Percentiles rank a stretch among this genome's conserved stretches.
phyloP scores from a whole-genome alignment of 495 filamentous ascomycete genomes.

The Penicillium paxilli region DNA sequence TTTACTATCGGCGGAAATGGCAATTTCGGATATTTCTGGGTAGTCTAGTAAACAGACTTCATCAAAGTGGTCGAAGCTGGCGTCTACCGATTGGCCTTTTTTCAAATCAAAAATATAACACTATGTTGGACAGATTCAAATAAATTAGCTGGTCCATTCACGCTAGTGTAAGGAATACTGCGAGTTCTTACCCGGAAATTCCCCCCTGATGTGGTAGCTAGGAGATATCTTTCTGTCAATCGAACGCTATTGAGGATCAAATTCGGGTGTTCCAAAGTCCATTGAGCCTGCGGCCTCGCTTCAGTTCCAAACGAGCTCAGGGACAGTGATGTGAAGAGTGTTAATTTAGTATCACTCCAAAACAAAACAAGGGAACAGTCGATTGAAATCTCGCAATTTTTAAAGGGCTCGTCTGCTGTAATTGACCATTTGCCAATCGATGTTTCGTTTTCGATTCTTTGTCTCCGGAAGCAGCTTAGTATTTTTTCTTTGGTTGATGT shows the following conservation, averaged over 20 bases:
- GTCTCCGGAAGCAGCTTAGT: conserved; percentile 2
- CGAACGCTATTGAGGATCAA: conserved; percentile 3
- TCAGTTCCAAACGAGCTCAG: conserved; percentile 3
- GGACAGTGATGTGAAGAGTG: conserved; percentile 27
- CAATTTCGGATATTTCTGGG: conserved; percentile 20
- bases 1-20: conserved; percentile 31
- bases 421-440: neutral
- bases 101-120: conserved; percentile 8
- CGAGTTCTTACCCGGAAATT: conserved; percentile 1
- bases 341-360: conserved; percentile 30
- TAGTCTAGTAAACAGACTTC: neutral
- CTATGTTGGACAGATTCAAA: neutral
- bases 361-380: conserved; percentile 26
- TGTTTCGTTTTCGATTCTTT: neutral
- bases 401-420: conserved; percentile 10
- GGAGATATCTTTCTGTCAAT: conserved; percentile 5
- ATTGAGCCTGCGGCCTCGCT: neutral
- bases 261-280: neutral
- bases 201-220: conserved; percentile 2
- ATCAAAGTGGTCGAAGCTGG: neutral
- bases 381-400: conserved; percentile 29
- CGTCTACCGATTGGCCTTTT: neutral
- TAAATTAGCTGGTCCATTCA: neutral
- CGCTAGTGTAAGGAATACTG: too few species aligned
- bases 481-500: neutral